Conservation (phyloP, 768 basidiomycete species). For the Suillus ampliporus region DNA sequence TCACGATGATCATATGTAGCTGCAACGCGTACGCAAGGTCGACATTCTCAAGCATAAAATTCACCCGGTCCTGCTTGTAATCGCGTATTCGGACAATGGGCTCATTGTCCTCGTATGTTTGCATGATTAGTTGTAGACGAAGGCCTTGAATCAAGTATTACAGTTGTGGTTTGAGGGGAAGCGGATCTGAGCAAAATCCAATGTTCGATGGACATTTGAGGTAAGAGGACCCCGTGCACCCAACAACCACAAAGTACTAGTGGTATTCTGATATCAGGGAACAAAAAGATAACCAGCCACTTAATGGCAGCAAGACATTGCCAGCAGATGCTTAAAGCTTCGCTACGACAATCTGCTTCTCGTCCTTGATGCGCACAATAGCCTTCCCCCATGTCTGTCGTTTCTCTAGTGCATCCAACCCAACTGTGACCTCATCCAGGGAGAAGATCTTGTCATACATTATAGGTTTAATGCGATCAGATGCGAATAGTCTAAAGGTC, state of each 20-base stretch:
- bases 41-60: slow-evolving; percentile 94
- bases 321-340: slow-evolving; percentile 44
- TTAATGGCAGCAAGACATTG: not conserved
- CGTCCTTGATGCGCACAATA: slow-evolving; percentile 67
- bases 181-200: not conserved
- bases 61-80: slow-evolving; percentile 82
- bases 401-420: slow-evolving; percentile 74
- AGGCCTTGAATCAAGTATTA: not conserved
- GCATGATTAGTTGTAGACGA: slow-evolving; percentile 31
- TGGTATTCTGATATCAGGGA: not conserved
- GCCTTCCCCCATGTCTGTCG: slow-evolving; percentile 95
- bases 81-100: slow-evolving; percentile 84
- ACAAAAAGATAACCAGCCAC: not conserved
- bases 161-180: slow-evolving; percentile 5
- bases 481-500: slow-evolving; percentile 62
- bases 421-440: slow-evolving; percentile 69
- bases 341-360: slow-evolving; percentile 40
- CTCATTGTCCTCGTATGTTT: slow-evolving; percentile 49
- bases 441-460: slow-evolving; percentile 73
- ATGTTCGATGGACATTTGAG: not conserved
- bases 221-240: slow-evolving; percentile 30
- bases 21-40: slow-evolving; percentile 80
- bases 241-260: not conserved
- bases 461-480: slow-evolving; percentile 69
- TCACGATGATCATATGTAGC: slow-evolving; percentile 4